phyloP scores from a whole-genome alignment of 2,329 filamentous ascomycete genomes.

The Beauveria sp. region DNA sequence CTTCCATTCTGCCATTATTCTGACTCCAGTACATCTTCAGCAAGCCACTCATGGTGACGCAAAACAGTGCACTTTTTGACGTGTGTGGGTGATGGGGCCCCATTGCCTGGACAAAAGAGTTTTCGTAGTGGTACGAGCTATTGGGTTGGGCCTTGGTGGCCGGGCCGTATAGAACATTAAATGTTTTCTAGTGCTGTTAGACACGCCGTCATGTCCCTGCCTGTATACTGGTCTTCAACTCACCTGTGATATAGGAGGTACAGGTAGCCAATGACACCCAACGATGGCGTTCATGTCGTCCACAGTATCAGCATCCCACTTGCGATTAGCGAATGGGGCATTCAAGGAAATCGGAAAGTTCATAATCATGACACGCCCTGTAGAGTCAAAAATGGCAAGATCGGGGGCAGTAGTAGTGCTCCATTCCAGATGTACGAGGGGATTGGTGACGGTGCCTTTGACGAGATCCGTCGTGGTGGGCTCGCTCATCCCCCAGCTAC shows the following conservation, averaged over 20 bases:
- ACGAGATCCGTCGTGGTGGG: slow-evolving; percentile 58
- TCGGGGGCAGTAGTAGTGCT: slow-evolving; percentile 65
- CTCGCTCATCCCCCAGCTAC: slow-evolving; percentile 68
- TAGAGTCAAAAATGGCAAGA: slow-evolving; percentile 73
- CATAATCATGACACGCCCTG: slow-evolving; percentile 69
- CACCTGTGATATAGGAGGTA: slow-evolving; percentile 42
- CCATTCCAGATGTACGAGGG: slow-evolving; percentile 77
- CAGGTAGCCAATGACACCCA: slow-evolving; percentile 78
- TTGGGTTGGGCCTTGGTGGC: slow-evolving; percentile 49
- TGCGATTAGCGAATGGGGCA: slow-evolving; percentile 54
- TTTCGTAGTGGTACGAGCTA: slow-evolving; percentile 59
- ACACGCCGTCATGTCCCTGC: not conserved
- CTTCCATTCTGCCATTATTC: slow-evolving; percentile 62
- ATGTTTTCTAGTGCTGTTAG: slow-evolving; percentile 26
- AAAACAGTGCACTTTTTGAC: slow-evolving; percentile 66
- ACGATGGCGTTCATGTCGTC: slow-evolving; percentile 73
- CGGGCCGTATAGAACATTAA: slow-evolving; percentile 48
- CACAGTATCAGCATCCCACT: slow-evolving; percentile 57
- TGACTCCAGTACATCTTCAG: slow-evolving; percentile 74
- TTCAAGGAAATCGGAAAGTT: slow-evolving; percentile 67
- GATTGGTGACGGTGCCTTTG: slow-evolving; percentile 53
- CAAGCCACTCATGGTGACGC: slow-evolving; percentile 65
- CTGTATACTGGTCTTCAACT: not conserved
- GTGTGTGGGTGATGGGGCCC: slow-evolving; percentile 68
- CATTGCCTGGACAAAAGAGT: slow-evolving; percentile 54